Percentiles rank a stretch among this genome's conserved stretches.
phyloP scores from a whole-genome alignment of 495 filamentous ascomycete species.

The Tuber calosporum region DNA sequence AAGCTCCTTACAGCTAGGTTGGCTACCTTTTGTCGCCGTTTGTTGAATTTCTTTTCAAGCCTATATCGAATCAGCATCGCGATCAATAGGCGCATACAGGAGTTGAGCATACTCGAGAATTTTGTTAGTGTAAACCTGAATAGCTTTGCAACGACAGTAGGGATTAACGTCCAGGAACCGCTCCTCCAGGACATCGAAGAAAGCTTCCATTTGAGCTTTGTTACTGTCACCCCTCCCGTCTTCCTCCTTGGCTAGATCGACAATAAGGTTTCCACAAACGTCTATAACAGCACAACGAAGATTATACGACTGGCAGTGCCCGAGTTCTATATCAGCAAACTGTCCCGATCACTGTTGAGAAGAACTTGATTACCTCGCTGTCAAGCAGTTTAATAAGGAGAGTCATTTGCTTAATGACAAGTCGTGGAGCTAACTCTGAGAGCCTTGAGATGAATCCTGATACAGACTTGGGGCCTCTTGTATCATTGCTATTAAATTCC shows the following conservation, averaged over 20 bases:
- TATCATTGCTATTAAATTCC: slow-evolving; percentile 95
- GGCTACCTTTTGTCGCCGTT: slow-evolving; percentile 75
- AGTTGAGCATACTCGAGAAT: slow-evolving; percentile 57
- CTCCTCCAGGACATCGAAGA: slow-evolving; percentile 94
- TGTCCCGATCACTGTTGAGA: not conserved
- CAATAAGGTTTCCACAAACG: slow-evolving; percentile 95
- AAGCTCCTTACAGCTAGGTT: slow-evolving; percentile 80
- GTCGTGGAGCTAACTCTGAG: slow-evolving; percentile 85
- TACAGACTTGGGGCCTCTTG: slow-evolving; percentile 91
- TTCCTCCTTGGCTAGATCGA: slow-evolving; percentile 71
- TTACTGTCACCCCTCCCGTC: slow-evolving; percentile 84
- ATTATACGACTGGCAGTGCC: slow-evolving; percentile 65
- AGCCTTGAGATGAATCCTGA: slow-evolving; percentile 90
- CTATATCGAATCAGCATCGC: slow-evolving; percentile 4
- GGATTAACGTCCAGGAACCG: slow-evolving; percentile 95
- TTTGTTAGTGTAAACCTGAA: slow-evolving; percentile 78
- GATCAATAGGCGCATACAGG: not conserved
- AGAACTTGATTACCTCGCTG: slow-evolving; percentile 61
- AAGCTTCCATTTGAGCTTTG: slow-evolving; percentile 88
- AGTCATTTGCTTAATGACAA: slow-evolving; percentile 97
- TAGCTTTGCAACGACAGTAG: slow-evolving; percentile 83
- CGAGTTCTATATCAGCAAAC: slow-evolving; percentile 32
- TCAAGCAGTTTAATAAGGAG: slow-evolving; percentile 87
- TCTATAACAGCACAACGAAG: slow-evolving; percentile 90
- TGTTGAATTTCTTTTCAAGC: slow-evolving; percentile 87